Evolutionary conservation across 75 land plant species (phyloP).

Genomic region (Pinus albicaulis): DNA sequence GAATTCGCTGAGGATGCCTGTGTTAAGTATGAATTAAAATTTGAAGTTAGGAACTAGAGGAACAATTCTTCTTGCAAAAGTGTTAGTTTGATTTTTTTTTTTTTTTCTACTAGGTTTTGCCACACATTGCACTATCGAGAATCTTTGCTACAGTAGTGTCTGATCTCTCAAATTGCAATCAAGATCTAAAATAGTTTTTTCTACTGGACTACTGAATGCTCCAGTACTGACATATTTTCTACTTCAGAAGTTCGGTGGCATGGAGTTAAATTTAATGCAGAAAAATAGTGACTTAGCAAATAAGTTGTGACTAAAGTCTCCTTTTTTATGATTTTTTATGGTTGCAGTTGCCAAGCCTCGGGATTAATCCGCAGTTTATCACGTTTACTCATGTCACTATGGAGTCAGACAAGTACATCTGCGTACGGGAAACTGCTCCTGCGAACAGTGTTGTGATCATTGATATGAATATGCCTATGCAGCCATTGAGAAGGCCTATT

Average conservation of each 20-base stretch:
- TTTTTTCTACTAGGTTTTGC: background rate
- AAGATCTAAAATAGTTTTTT: background rate
- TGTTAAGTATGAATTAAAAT: background rate
- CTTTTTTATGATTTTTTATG: background rate
- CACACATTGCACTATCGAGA: background rate
- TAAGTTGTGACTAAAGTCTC: background rate
- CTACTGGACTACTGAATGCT: background rate
- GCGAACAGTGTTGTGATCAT: conserved; percentile 94
- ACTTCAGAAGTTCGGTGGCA: background rate
- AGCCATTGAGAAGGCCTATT: conserved; percentile 94
- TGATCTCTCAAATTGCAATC: background rate
- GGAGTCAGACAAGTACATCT: conserved; percentile 99
- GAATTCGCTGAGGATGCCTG: background rate
- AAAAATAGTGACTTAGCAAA: background rate
- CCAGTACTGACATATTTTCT: background rate
- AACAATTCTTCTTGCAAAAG: background rate
- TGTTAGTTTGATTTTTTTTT: background rate
- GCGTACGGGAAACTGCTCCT: conserved; percentile 94
- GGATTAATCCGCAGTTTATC: conserved; percentile 86
- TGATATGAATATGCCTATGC: conserved; percentile 90
- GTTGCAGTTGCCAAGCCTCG: conserved; percentile 85
- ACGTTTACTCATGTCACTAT: conserved; percentile 98
- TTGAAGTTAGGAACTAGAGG: background rate
- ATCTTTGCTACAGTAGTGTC: background rate
- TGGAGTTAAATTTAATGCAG: background rate